Conservation (phyloP, 129 eudicot genomes). For the Pseudognaphalium luteoalbum region DNA sequence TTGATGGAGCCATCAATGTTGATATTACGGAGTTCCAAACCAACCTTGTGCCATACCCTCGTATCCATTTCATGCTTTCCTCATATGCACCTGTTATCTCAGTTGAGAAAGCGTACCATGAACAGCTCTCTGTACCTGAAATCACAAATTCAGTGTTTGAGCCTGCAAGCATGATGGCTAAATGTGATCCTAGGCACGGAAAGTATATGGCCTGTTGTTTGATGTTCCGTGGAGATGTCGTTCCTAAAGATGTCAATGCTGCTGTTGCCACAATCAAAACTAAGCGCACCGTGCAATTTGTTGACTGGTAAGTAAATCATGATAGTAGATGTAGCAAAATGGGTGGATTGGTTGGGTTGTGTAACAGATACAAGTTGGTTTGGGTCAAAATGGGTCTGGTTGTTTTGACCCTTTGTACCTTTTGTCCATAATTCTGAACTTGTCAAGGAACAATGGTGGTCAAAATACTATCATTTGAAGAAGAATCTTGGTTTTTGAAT, state of each 20-base stretch:
- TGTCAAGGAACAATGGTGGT: background rate
- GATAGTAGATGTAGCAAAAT: conserved; percentile 1
- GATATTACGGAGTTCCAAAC: conserved; percentile 86
- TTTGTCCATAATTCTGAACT: background rate
- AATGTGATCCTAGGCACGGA: conserved; percentile 87
- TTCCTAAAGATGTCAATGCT: conserved; percentile 21
- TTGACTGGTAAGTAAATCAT: conserved; percentile 12
- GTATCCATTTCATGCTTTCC: conserved; percentile 87
- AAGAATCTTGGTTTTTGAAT: background rate
- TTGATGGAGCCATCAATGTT: conserved; percentile 90
- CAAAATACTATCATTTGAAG: background rate
- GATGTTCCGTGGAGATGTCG: conserved; percentile 42
- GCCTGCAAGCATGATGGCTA: conserved; percentile 91
- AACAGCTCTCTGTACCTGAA: conserved; percentile 82
- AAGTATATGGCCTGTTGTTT: conserved; percentile 87
- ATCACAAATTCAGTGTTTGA: conserved; percentile 85
- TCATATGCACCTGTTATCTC: conserved; percentile 90
- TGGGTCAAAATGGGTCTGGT: background rate
- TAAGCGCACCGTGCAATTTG: conserved; percentile 19
- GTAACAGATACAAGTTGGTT: background rate
- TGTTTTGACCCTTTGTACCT: background rate
- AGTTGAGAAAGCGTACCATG: conserved; percentile 79
- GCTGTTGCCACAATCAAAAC: conserved; percentile 22
- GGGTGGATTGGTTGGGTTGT: background rate
- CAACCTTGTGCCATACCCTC: conserved; percentile 87